Percentiles rank a stretch among this genome's conserved stretches.
phyloP scores from a whole-genome alignment of 768 basidiomycete genomes.

The Coprinopsis strossmayeri region DNA sequence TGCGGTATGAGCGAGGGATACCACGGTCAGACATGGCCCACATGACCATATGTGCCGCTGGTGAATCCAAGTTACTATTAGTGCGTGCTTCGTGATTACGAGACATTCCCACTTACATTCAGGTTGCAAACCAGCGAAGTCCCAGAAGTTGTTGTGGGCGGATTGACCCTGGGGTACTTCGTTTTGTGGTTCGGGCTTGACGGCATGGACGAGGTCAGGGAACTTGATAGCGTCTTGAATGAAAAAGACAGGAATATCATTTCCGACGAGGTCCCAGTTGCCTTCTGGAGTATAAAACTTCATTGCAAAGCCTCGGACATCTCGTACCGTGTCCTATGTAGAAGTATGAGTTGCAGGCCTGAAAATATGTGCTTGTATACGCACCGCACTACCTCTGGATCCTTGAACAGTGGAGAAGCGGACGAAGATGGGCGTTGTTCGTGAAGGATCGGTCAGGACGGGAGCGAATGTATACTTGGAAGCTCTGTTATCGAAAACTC shows the following conservation, averaged over 20 bases:
- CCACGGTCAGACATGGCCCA: conserved; percentile 85
- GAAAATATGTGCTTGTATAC: conserved; percentile 16
- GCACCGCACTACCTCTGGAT: conserved; percentile 72
- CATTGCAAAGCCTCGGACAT: conserved; percentile 81
- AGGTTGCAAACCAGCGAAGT: conserved; percentile 66
- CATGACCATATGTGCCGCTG: conserved; percentile 69
- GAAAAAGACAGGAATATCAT: conserved; percentile 79
- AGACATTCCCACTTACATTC: conserved; percentile 36
- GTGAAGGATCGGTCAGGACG: conserved; percentile 66
- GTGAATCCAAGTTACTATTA: no score
- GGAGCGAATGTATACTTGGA: conserved; percentile 64
- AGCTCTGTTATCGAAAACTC: conserved; percentile 59
- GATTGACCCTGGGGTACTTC: conserved; percentile 66
- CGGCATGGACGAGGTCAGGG: conserved; percentile 79
- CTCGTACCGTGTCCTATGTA: conserved; percentile 65
- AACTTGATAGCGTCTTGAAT: conserved; percentile 82
- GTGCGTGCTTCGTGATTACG: conserved; percentile 10
- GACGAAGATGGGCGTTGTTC: conserved; percentile 71
- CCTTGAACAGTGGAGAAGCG: conserved; percentile 88
- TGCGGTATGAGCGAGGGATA: conserved; percentile 79
- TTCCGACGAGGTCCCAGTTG: conserved; percentile 85
- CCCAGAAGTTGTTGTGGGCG: conserved; percentile 87
- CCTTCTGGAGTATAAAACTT: conserved; percentile 84
- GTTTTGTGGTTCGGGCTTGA: conserved; percentile 80
- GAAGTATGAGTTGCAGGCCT: neutral